phyloP scores from a whole-genome alignment of 352 stramenopile genomes.

The Thalassiosira sp. region DNA sequence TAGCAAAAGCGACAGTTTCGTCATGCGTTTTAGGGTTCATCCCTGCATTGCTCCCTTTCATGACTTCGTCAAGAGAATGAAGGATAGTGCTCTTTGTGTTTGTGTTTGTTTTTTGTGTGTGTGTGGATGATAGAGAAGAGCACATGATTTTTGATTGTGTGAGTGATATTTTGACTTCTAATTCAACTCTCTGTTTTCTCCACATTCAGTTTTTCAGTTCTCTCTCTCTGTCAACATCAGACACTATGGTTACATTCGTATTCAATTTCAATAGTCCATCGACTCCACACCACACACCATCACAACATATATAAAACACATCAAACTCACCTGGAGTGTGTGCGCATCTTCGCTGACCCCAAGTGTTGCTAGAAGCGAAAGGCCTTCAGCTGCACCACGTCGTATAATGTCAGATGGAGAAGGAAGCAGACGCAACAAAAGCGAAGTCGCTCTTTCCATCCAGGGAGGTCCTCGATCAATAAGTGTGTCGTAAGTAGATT shows the following conservation, averaged over 20 bases:
- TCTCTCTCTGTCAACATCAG: too few species aligned
- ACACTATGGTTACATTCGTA: too few species aligned
- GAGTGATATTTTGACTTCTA: too few species aligned
- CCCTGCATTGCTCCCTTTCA: slow-evolving; percentile 61
- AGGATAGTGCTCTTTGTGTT: slow-evolving; percentile 78
- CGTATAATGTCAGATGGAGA: slow-evolving; percentile 63
- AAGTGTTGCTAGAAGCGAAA: slow-evolving; percentile 79
- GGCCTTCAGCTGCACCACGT: slow-evolving; percentile 74
- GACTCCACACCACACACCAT: too few species aligned
- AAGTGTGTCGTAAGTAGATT: slow-evolving; percentile 74
- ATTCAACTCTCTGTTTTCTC: too few species aligned
- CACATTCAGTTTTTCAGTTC: too few species aligned
- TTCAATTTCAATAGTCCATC: too few species aligned
- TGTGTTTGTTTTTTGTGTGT: too few species aligned
- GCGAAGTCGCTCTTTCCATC: slow-evolving; percentile 79
- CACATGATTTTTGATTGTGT: too few species aligned
- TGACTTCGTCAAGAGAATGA: slow-evolving; percentile 80
- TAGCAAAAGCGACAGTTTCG: slow-evolving; percentile 57
- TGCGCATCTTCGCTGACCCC: slow-evolving; percentile 76
- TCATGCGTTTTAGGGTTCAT: slow-evolving; percentile 44
- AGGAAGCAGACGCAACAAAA: slow-evolving; percentile 75
- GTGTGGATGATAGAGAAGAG: too few species aligned
- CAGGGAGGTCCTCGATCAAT: slow-evolving; percentile 75
- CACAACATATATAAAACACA: too few species aligned
- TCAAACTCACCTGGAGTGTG: too few species aligned